These are phyloP conservation scores for Tilletia caries DNA, from an alignment of 1,284 basidiomycete genomes.

Conservation along the genomic window DNA sequence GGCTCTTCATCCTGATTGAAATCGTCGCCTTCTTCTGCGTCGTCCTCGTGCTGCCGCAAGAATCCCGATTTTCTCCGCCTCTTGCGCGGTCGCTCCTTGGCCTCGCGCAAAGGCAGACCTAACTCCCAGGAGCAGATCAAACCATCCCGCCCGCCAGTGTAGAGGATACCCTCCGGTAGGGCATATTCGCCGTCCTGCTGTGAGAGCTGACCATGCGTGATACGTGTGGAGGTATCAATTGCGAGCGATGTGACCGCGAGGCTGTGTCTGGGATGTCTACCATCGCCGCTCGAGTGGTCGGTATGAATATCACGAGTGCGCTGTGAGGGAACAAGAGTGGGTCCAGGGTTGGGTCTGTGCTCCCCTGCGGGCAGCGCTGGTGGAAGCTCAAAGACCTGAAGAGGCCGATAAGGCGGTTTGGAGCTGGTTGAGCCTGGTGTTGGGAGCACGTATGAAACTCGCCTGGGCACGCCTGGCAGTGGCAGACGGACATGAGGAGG, in stretches of 20 bases:
- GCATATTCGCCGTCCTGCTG: background rate
- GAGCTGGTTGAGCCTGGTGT: constrained; percentile 18
- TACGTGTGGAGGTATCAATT: constrained; percentile 38
- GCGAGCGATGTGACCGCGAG: constrained; percentile 47
- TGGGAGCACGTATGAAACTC: constrained; percentile 40
- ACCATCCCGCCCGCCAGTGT: constrained; percentile 88
- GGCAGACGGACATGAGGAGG: background rate
- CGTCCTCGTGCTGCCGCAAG: constrained; percentile 17
- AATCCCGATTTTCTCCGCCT: constrained; percentile 17
- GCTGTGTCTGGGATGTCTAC: constrained; percentile 39
- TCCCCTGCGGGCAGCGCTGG: constrained; percentile 23
- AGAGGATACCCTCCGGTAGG: constrained; percentile 80
- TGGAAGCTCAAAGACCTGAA: constrained; percentile 33
- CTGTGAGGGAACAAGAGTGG: background rate
- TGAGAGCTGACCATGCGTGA: constrained; percentile 18
- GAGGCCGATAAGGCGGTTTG: constrained; percentile 21
- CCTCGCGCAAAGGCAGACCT: constrained; percentile 62
- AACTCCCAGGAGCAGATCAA: constrained; percentile 89
- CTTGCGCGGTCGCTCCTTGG: constrained; percentile 24
- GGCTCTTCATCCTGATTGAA: background rate
- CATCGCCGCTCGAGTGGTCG: constrained; percentile 17
- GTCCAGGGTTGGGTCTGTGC: constrained; percentile 20
- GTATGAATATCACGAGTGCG: background rate
- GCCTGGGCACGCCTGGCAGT: constrained; percentile 16
- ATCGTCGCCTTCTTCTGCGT: constrained; percentile 15